Evolutionary conservation across 1,139 yeast species (phyloP), one percentile per base, ranked within the genome.

Genomic region (Casaregolazyma lundiana): DNA sequence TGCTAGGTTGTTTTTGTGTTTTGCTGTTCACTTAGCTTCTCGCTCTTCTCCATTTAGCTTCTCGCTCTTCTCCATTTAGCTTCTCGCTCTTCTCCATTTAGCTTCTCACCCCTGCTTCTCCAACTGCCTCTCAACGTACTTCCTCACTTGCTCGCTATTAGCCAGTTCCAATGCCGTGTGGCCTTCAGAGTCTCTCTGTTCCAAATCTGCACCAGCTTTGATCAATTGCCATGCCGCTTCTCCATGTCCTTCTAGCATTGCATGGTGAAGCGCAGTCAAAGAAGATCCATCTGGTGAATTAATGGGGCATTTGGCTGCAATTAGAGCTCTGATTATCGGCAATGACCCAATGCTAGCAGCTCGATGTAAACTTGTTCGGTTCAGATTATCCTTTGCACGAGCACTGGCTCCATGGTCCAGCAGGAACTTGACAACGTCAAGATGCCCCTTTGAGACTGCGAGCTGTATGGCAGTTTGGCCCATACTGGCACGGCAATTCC

Each of bases 211-310:
- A 0, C 94, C 94, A 22, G 73, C 69, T 40, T 73, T 71, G 4
- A 81, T 78, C 43, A 90, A 67, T 36, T 70, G 59, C 1, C 79
- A 73, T 0, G 86, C 96, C 6, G 80, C 78, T 49, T 87, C 96
- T 1, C 83, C 90, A 60, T 84, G 83, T 0, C 97, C 97, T 63
- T 90, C 98, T 0, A 96, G 92, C 46, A 85, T 67, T 0, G 97
- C 96, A 64, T 88, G 95, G 63, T 88, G 95, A 54, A 90, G 64
- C 0, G 96, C 81, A 0, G 95, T 85, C 90, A 94, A 87, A 0
- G 95, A 95, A 44, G 76, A 73, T 16, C 58, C 57, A 61, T 90
- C 97, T 37, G 77, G 75, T 4, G 80, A 72, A 59, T 88, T 86
- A 21, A 89, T 61, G 16, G 87, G 84, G 2, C 83, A 78, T 45